These are phyloP conservation scores for Wickerhamiella brachini DNA, from an alignment of 805 yeast species.

Conservation along the genomic window DNA sequence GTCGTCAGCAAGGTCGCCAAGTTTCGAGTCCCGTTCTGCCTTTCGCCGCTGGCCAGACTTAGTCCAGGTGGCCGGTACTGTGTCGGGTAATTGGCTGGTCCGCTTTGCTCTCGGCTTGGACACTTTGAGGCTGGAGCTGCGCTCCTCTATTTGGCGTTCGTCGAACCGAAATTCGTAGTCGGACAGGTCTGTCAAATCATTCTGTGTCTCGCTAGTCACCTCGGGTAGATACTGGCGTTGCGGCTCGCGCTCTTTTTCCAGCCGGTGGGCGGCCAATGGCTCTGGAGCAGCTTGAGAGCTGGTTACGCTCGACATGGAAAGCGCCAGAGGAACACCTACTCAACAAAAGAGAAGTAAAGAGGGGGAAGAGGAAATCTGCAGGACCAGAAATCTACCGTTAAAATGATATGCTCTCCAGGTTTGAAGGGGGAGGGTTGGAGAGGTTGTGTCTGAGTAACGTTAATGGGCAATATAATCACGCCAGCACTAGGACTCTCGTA, in stretches of 20 bases:
- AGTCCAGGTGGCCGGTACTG: conserved; percentile 3
- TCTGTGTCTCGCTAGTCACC: neutral
- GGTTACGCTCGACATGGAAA: neutral
- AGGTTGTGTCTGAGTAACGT: neutral
- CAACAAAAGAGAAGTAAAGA: too few relatives aligned
- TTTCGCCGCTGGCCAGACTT: conserved; percentile 3
- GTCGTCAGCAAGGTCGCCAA: neutral
- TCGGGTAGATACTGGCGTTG: neutral
- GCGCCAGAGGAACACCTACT: neutral
- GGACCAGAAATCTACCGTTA: neutral
- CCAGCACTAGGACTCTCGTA: neutral
- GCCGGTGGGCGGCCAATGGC: neutral
- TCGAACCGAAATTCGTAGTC: neutral
- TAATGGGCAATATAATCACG: neutral
- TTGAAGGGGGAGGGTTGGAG: neutral
- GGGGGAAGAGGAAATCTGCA: neutral
- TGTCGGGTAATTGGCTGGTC: neutral
- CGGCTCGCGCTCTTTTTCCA: neutral
- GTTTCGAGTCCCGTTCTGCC: neutral
- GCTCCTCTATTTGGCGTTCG: neutral
- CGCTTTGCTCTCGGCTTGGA: neutral
- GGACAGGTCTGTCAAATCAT: neutral
- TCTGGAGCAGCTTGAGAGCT: neutral
- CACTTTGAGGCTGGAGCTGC: neutral
- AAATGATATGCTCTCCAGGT: neutral